Evolutionary conservation across 2,329 filamentous ascomycete genomes (phyloP), one percentile per base, ranked within the genome.

Genomic region (Juglanconis oblonga): DNA sequence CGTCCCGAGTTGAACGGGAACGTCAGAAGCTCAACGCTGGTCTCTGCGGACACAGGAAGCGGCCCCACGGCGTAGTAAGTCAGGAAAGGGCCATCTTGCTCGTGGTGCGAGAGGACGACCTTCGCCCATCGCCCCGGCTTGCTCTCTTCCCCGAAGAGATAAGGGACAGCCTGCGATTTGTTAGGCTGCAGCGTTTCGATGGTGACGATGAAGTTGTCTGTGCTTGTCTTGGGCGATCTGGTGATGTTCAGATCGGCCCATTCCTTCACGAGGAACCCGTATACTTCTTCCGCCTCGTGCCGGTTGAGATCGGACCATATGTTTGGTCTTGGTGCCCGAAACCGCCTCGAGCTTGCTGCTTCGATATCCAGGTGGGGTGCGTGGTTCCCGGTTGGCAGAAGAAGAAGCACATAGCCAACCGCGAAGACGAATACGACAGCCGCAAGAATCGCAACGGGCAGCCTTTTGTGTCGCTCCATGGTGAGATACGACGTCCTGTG

Each of bases 1-100:
- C 74, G 73, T 7, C 75, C 75, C 5, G 77, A 77, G 66, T 78
- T 79, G 69, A 75, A 78, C 17, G 73, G 68, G 65, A 78, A 79
- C 54, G 76, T 73, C 10, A 79, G 68, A 49, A 73, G 72, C 55
- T 73, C 64, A 32, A 77, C 67, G 14, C 64, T 73, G 5, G 77
- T 79, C 17, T 71, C 63, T 24, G 65, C 55, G 7, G 67, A 69
- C 3, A 81, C 70, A 2, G 80, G 80, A 3, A 82, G 71, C 2
- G 80, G 79, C 0, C 80, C 79, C 33, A 82, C 73, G 71, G 79
- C 78, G 64, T 77, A 81, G 63, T 82, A 78, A 58, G 79, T 75
- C 5, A 75, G 76, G 33, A 77, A 72, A 1, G 79, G 78, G 11
- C 74, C 71, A 4, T 65, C 63, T 50, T 74, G 76, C 0, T 74